Conservation (phyloP, 2,329 filamentous ascomycete species). For the Leptographium procerum region DNA sequence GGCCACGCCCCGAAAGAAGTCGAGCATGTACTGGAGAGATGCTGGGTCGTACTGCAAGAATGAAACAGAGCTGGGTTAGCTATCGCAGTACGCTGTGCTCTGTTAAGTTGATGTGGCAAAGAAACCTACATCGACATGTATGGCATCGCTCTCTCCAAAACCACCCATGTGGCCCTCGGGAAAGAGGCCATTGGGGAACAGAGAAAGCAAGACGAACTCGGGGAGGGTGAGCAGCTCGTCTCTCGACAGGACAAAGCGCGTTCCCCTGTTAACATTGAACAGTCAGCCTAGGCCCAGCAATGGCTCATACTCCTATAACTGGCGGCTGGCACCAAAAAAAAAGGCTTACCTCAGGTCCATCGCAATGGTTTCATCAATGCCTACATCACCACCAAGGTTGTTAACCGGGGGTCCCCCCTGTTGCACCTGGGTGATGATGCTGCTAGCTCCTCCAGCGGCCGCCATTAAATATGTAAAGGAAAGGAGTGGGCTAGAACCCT, state of each 20-base stretch:
- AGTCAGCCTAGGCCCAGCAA: not conserved
- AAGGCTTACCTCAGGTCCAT: constrained; percentile 74
- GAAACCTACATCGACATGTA: constrained; percentile 75
- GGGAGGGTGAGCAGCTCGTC: constrained; percentile 92
- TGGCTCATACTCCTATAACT: constrained; percentile 2
- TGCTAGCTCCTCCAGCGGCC: constrained; percentile 88
- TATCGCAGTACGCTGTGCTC: constrained; percentile 8
- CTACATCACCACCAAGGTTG: constrained; percentile 65
- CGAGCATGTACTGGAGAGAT: constrained; percentile 97
- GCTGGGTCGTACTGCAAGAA: constrained; percentile 94
- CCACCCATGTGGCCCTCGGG: constrained; percentile 93
- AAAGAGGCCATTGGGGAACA: constrained; percentile 96
- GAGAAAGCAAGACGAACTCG: constrained; percentile 92
- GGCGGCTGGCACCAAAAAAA: not conserved
- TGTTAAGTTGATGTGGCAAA: constrained; percentile 3
- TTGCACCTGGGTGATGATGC: constrained; percentile 98
- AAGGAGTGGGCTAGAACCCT: constrained; percentile 83
- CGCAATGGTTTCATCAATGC: constrained; percentile 85
- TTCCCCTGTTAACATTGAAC: constrained; percentile 59
- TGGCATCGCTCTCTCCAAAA: constrained; percentile 84
- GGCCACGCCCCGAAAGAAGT: constrained; percentile 92
- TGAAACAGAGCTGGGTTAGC: not conserved
- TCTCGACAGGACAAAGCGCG: constrained; percentile 82
- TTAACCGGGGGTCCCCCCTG: constrained; percentile 85
- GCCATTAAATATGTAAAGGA: constrained; percentile 97